Conservation (phyloP, 495 filamentous ascomycete genomes). For the Acidiella bohemica region DNA sequence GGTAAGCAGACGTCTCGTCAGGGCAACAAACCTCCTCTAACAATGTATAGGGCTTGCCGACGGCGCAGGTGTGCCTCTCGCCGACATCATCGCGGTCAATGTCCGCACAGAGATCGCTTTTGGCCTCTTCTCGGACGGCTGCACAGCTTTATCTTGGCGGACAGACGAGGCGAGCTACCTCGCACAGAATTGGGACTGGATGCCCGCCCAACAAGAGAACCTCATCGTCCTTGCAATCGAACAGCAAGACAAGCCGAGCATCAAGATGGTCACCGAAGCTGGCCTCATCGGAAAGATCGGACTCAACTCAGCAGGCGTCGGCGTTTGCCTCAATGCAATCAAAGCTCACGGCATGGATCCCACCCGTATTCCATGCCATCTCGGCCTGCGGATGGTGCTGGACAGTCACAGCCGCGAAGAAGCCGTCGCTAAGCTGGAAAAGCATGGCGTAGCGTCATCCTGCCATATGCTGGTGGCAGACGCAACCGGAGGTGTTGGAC, state of each 20-base stretch:
- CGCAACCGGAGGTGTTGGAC: constrained; percentile 36
- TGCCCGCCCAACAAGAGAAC: constrained; percentile 26
- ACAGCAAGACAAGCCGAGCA: constrained; percentile 34
- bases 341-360: constrained; percentile 43
- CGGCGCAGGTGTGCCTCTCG: constrained; percentile 39
- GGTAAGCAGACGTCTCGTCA: too few species aligned
- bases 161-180: constrained; percentile 33
- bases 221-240: constrained; percentile 41
- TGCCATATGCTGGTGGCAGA: constrained; percentile 52
- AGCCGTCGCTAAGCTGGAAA: constrained; percentile 38
- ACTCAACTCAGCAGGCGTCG: constrained; percentile 47
- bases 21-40: neutral
- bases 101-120: constrained; percentile 55
- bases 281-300: constrained; percentile 66
- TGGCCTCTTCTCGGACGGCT: constrained; percentile 50
- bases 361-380: constrained; percentile 45
- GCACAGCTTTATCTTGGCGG: constrained; percentile 46
- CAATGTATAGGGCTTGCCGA: constrained; percentile 38
- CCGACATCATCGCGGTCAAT: constrained; percentile 53
- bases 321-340: constrained; percentile 56
- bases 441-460: constrained; percentile 44
- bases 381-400: constrained; percentile 46
- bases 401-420: constrained; percentile 37
- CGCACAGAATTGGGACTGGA: constrained; percentile 55
- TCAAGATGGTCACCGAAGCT: constrained; percentile 44